These are phyloP conservation scores for Aquilaria yunnanensis DNA, from an alignment of 345 rosid species.

Conservation along the genomic window DNA sequence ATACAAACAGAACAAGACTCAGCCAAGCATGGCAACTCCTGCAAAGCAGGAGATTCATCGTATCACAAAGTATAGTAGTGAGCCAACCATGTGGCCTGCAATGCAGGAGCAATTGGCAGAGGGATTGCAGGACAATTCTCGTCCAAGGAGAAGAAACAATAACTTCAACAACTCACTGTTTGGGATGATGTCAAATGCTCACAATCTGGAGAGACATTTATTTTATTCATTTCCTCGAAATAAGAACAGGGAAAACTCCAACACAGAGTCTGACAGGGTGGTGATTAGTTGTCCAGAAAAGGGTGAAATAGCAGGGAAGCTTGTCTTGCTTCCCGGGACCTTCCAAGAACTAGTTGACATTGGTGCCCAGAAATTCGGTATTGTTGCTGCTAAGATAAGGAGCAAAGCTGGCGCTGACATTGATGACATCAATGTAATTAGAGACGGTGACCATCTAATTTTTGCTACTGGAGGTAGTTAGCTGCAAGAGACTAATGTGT, in stretches of 20 bases:
- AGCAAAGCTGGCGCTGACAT: constrained; percentile 57
- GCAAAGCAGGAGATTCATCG: constrained; percentile 38
- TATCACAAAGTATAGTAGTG: constrained; percentile 67
- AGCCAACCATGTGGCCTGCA: constrained; percentile 50
- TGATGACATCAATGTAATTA: constrained; percentile 59
- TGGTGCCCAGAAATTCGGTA: constrained; percentile 58
- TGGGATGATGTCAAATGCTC: constrained; percentile 69
- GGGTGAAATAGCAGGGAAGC: constrained; percentile 45
- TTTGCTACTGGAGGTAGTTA: constrained; percentile 26
- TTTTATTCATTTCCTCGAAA: constrained; percentile 22
- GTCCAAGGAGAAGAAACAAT: constrained; percentile 50
- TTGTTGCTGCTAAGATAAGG: constrained; percentile 37
- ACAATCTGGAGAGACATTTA: constrained; percentile 28
- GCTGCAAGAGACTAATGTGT: constrained; percentile 4
- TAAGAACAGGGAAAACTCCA: constrained; percentile 1
- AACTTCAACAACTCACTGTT: constrained; percentile 68
- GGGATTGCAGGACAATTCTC: constrained; percentile 34
- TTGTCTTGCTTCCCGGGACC: constrained; percentile 54
- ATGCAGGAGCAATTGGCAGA: constrained; percentile 26
- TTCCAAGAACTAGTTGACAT: constrained; percentile 53
- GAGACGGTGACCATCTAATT: constrained; percentile 82
- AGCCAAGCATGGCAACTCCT: constrained; percentile 28
- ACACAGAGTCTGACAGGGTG: constrained; percentile 37
- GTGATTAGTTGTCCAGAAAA: constrained; percentile 55
- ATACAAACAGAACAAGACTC: constrained; percentile 23